Conservation (phyloP, 2,329 filamentous ascomycete species). For the Plenodomus lindquistii region DNA sequence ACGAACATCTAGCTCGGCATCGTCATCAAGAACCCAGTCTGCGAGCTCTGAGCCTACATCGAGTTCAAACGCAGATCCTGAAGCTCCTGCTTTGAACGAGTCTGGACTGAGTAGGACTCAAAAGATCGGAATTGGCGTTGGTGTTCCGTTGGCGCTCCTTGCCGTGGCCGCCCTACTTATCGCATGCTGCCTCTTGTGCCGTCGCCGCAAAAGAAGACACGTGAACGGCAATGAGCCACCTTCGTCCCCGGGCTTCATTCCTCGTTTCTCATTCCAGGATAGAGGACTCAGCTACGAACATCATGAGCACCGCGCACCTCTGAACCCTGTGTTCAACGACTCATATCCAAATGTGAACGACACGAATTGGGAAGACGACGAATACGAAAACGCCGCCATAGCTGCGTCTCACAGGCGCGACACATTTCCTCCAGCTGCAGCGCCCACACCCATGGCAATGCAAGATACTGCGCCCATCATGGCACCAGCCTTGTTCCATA, state of each 20-base stretch:
- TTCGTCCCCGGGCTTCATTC: constrained; percentile 43
- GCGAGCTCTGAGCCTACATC: constrained; percentile 7
- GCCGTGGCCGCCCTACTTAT: constrained; percentile 49
- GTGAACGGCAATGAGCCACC: constrained; percentile 34
- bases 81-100: constrained; percentile 18
- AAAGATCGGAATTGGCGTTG: constrained; percentile 42
- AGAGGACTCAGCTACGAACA: constrained; percentile 18
- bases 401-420: constrained; percentile 5
- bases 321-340: constrained; percentile 19
- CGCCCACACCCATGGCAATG: constrained; percentile 11
- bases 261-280: constrained; percentile 41
- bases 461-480: constrained; percentile 26
- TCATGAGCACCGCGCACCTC: constrained; percentile 25
- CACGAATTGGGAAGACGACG: constrained; percentile 39
- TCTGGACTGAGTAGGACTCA: constrained; percentile 27
- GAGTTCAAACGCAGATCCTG: constrained; percentile 17
- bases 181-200: constrained; percentile 31
- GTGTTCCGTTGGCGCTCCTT: constrained; percentile 61
- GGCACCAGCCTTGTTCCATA: constrained; percentile 33
- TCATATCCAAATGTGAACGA: constrained; percentile 14
- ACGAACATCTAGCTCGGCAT: constrained; percentile 1
- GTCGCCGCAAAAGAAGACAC: constrained; percentile 25
- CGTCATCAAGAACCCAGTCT: constrained; percentile 2
- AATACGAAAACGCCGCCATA: constrained; percentile 18
- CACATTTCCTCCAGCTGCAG: constrained; percentile 8